A percentile compares a stretch with the other conserved stretches of the same genome.
phyloP scores from a whole-genome alignment of 768 basidiomycete species.

The Serendipita indica region DNA sequence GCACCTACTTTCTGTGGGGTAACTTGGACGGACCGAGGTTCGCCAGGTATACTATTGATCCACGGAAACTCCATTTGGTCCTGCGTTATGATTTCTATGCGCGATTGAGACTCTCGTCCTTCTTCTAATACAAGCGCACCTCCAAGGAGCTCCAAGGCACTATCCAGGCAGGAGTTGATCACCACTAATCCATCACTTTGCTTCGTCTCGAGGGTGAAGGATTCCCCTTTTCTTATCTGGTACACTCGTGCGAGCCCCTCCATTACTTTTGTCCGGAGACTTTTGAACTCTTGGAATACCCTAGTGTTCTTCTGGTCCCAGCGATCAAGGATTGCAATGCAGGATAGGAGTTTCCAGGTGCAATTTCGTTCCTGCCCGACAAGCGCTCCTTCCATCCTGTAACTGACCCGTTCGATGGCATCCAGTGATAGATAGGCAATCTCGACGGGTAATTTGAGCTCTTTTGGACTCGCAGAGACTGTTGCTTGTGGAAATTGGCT shows the following conservation, averaged over 20 bases:
- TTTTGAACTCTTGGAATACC: background rate
- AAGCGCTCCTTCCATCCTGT: background rate
- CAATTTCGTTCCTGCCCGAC: background rate
- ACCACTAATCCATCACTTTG: background rate
- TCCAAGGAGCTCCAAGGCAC: background rate
- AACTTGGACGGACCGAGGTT: too few relatives aligned
- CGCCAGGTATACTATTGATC: too few relatives aligned
- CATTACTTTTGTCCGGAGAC: background rate
- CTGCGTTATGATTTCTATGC: too few relatives aligned
- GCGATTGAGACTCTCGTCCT: too few relatives aligned
- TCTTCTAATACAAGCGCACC: too few relatives aligned
- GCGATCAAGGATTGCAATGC: background rate
- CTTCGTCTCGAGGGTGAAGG: background rate
- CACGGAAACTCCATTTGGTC: too few relatives aligned
- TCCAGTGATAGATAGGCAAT: background rate
- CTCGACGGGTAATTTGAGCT: background rate
- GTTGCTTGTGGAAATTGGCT: background rate
- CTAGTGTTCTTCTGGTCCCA: background rate
- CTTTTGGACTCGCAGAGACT: background rate
- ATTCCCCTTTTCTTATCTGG: background rate
- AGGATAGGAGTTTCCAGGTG: background rate
- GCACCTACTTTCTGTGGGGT: too few relatives aligned
- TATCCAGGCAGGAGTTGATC: background rate
- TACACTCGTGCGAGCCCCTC: background rate
- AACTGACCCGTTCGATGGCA: conserved; percentile 2